Base-by-base conservation (phyloP, 2,329 filamentous ascomycete genomes). In the Coleophoma cylindrospora region DNA sequence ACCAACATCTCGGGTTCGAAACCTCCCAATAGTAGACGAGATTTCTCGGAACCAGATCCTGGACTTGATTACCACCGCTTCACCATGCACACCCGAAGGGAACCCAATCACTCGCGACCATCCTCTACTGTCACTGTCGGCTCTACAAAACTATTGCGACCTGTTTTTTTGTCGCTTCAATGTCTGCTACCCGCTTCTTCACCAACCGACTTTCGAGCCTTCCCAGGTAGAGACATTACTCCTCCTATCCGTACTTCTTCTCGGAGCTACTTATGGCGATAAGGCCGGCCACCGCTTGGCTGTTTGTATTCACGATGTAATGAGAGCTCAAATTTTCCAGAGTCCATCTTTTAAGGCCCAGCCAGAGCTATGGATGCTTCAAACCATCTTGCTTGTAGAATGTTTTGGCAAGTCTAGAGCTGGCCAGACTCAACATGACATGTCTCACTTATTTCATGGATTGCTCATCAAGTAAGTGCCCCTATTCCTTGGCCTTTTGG, bases 391-490 rank as follows among this genome's bases (percentile, higher is more conserved):
- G 9, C 65, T 85, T 0, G 79, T 84, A 0, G 81, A 84, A 54
- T 84, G 81, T 54, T 84, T 84, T 49, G 81, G 81, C 3, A 84
- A 84, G 60, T 81, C 77, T 36, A 68, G 80, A 49, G 80, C 80
- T 0, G 81, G 81, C 0, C 80, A 81, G 53, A 79, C 79, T 45
- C 80, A 85, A 56, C 78, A 83, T 51, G 81, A 85, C 22, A 80
- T 81, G 71, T 77, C 78, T 4, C 81, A 84, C 57, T 63, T 85
- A 0, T 84, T 79, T 55, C 76, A 79, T 58, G 76, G 75, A 2
- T 62, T 80, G 0, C 62, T 79, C 2, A 79, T 79, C 57, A 79
- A 80, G 58, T 62, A 57, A 57, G 57, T 47, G 40, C 10, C 45
- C 3, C 32, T 27, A 10, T 2, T 10, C 27, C 27, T 19, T 19